Base-by-base conservation (phyloP, 1,139 yeast species). In the Pneumocystis wakefieldiae region DNA sequence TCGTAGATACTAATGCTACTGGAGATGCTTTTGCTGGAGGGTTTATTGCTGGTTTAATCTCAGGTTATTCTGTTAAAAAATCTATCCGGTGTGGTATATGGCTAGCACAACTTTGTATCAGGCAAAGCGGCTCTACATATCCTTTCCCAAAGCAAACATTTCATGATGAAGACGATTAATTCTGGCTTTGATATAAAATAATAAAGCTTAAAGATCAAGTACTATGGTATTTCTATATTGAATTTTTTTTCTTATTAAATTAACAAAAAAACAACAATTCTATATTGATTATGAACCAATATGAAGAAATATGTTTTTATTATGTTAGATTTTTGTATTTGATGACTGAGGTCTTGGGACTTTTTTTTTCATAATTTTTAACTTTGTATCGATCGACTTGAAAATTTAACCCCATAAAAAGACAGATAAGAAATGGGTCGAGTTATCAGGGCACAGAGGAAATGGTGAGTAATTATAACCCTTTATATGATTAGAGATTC, bases 401-500 rank as follows among this genome's bases (percentile, higher is more conserved):
- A 38, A 36, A 42, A 12, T 39, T 59, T 12, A 28, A 32, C 35
- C 35, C 7, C 35, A 3, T 7, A 32, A 5, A 24, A 48, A 48
- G 4, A 3, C 4, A 24, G 28, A 12, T 8, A 19, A 48, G 12
- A 63, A 37, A 65, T 65, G 67, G 97, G 98, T 88, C 92, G 98
- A 87, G 99, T 94, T 83, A 94, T 94, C 85, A 95, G 98, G 84
- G 92, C 94, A 86, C 98, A 94, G 87, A 91, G 99, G 89, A 94
- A 94, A 84, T 97, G 97, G 55, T 48, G 24, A 12, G 55, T 48
- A 24, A 24, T 39, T n/a, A n/a, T 1, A 5, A 1, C 24, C 17
- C 17, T 39, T n/a, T 39, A 15, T 39, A 15, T 39, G 3, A 7
- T 39, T n/a, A 7, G 1, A n/a, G 7, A n/a, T 7, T 1, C 8